Percentiles rank a stretch among this genome's conserved stretches.
phyloP scores from a whole-genome alignment of 768 basidiomycete genomes.

The Termitomyces sp. region DNA sequence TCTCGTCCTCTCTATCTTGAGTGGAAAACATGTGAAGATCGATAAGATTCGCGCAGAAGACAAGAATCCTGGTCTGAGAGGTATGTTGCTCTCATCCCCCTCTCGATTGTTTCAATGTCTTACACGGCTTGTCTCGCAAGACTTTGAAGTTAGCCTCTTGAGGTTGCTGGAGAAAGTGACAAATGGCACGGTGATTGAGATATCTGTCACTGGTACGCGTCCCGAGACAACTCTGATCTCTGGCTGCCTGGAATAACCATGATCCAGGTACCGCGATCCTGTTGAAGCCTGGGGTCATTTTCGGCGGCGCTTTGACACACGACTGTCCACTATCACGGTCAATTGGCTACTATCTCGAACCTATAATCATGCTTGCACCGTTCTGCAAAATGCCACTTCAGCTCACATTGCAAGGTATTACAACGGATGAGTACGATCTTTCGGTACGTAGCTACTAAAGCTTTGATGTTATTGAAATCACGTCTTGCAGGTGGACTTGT shows the following conservation, averaged over 20 bases:
- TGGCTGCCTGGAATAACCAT: not conserved
- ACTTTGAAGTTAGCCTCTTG: slow-evolving; percentile 89
- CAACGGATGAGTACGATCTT: slow-evolving; percentile 88
- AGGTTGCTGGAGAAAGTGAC: slow-evolving; percentile 85
- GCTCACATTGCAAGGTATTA: slow-evolving; percentile 82
- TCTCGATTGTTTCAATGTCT: not conserved
- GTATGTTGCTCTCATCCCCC: slow-evolving; percentile 29
- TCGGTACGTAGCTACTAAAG: slow-evolving; percentile 45
- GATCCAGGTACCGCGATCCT: slow-evolving; percentile 80
- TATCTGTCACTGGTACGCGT: slow-evolving; percentile 82
- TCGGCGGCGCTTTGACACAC: slow-evolving; percentile 75
- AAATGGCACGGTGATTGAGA: slow-evolving; percentile 93
- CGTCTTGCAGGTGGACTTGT: slow-evolving; percentile 67
- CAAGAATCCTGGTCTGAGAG: slow-evolving; percentile 92
- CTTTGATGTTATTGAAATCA: slow-evolving; percentile 4
- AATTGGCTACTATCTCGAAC: slow-evolving; percentile 92
- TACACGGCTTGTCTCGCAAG: slow-evolving; percentile 29
- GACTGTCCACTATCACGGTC: slow-evolving; percentile 87
- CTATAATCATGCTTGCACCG: slow-evolving; percentile 83
- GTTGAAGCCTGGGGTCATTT: slow-evolving; percentile 87
- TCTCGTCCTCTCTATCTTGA: slow-evolving; percentile 83
- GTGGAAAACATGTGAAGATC: slow-evolving; percentile 78
- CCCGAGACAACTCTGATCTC: not conserved
- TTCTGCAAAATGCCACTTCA: slow-evolving; percentile 87
- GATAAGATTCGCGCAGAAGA: slow-evolving; percentile 87